Conservation (phyloP, 495 filamentous ascomycete species). For the Aspergillus sclerotiicarbonarius region DNA sequence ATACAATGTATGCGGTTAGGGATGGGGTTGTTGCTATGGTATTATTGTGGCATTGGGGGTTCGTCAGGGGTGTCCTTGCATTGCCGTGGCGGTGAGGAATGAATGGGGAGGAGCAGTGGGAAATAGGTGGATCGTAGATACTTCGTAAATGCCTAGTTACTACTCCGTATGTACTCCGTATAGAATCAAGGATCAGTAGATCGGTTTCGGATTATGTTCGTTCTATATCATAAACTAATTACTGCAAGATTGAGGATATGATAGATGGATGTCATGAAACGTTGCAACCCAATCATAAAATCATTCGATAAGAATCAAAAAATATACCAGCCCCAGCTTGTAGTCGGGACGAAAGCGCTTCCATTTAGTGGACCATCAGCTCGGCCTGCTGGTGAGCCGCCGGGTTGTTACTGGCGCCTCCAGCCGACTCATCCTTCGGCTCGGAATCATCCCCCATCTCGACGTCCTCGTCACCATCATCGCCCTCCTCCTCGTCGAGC, state of each 20-base stretch:
- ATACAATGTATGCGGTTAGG: background rate
- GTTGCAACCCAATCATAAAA: slow-evolving; percentile 34
- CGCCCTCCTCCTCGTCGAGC: slow-evolving; percentile 69
- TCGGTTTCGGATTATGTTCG: slow-evolving; percentile 15
- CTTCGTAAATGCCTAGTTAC: no score
- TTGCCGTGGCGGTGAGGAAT: background rate
- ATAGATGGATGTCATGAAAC: slow-evolving; percentile 29
- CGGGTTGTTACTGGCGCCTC: slow-evolving; percentile 24
- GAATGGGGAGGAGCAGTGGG: background rate
- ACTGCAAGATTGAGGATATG: slow-evolving; percentile 13
- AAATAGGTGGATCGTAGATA: slow-evolving; percentile 1
- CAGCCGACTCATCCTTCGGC: slow-evolving; percentile 35
- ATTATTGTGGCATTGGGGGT: background rate
- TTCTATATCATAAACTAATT: slow-evolving; percentile 33
- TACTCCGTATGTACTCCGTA: no score
- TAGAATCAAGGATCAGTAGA: background rate
- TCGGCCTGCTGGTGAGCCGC: slow-evolving; percentile 44
- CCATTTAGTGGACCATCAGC: slow-evolving; percentile 53
- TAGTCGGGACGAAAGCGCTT: no score
- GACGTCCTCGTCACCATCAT: slow-evolving; percentile 74
- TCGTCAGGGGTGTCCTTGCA: background rate
- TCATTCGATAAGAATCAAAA: slow-evolving; percentile 18
- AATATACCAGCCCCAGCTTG: background rate
- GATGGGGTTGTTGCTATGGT: background rate
- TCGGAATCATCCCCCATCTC: slow-evolving; percentile 72